Evolutionary conservation across 2,329 filamentous ascomycete species (phyloP).

Genomic region (Penicillium verrucosum): DNA sequence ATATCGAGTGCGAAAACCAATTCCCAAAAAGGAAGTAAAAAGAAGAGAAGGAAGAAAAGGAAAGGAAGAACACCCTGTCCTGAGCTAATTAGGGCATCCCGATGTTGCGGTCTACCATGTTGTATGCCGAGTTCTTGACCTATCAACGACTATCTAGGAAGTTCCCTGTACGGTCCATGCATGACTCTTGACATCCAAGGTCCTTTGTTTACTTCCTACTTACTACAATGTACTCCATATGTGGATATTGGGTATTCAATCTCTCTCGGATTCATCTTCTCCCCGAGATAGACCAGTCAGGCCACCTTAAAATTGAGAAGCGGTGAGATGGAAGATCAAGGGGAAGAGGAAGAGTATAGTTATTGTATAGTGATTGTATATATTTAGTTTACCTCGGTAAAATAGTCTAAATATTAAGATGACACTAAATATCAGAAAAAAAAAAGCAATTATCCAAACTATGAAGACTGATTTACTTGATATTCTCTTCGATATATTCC

Average conservation of each 20-base stretch:
- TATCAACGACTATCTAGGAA: not conserved
- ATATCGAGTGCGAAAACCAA: not conserved
- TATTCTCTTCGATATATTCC: not conserved
- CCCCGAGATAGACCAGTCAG: not conserved
- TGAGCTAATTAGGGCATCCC: not conserved
- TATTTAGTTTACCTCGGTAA: no score
- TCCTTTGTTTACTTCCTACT: not conserved
- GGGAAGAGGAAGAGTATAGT: no score
- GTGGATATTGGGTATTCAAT: not conserved
- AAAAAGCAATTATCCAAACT: not conserved
- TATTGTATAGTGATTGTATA: no score
- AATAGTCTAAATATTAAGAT: not conserved
- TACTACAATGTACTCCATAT: not conserved
- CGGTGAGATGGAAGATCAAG: not conserved
- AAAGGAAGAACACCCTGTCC: not conserved
- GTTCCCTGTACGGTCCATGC: not conserved
- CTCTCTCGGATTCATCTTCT: not conserved
- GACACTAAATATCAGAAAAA: not conserved
- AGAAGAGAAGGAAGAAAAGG: not conserved
- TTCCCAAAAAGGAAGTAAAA: not conserved
- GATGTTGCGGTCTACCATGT: slow-evolving; percentile 1
- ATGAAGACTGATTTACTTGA: no score
- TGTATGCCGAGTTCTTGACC: not conserved
- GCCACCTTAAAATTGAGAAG: not conserved
- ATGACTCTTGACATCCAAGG: not conserved